Base-by-base conservation (phyloP, 2,329 filamentous ascomycete species). In the Aspergillus fijiensis region DNA sequence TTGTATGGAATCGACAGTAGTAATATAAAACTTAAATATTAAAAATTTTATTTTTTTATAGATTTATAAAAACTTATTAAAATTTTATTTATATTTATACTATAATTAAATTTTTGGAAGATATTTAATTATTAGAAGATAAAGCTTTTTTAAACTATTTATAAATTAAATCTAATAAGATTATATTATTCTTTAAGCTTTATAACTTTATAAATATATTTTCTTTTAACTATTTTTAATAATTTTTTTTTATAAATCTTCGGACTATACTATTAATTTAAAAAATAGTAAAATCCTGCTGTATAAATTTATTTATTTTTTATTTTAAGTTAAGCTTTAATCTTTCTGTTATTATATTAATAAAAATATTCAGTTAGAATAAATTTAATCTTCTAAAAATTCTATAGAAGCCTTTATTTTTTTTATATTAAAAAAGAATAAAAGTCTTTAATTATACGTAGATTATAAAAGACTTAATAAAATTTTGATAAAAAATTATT, bases 301-400 rank as follows among this genome's bases (percentile, higher is more conserved):
- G 6, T 31, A 55, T 31, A 55, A 2, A 21, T 2, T 23, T 12
- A 51, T 55, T 19, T 55, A 55, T 25, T 9, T 16, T 14, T 25
- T 55, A 48, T 55, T 11, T 4, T 7, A 55, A 49, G 16, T 14
- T 29, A 27, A 55, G 33, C 5, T 55, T 5, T 25, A 55, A 27
- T 19, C 25, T 4, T 1, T 55, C 6, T 48, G 39, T 19, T 6
- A 48, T 21, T 55, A 55, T 55, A 55, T 55, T 55, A 49, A 55
- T 27, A 35, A 52, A 49, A 49, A 49, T 39, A 1, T 55, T 10
- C 21, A 35, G 35, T 19, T 55, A 49, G 4, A 49, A 3, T 47
- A 47, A 47, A 47, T 55, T 48, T 55, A 55, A 55, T 55, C 14
- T 55, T 55, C 16, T 29, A 39, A 52, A 19, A 52, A 12, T 19